Evolutionary conservation across 2,329 filamentous ascomycete genomes (phyloP), one percentile per base, ranked within the genome.

Genomic region (Penicillium sp.): DNA sequence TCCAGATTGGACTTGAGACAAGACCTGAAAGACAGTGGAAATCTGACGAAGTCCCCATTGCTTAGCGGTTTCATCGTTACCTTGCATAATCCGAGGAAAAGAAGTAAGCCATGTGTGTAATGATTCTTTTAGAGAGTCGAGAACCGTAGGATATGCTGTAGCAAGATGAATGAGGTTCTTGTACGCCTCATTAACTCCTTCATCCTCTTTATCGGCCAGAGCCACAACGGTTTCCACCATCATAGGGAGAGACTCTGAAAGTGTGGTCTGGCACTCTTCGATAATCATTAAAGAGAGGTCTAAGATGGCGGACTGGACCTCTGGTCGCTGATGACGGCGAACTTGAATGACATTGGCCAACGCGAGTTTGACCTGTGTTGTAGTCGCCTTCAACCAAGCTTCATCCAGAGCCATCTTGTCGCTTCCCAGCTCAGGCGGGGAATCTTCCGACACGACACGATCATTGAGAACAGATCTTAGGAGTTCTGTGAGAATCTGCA

Each of bases 61-160:
- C 69, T 95, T 96, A 27, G 81, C 78, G n/a, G 80, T 79, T 62
- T 96, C 91, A 64, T 97, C 91, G 61, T 86, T 88, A 8, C 86
- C 84, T 69, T 93, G 90, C 85, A 97, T 92, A 13, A 90, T 74
- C 14, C 91, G 83, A 5, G 93, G 87, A 16, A 99, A 81, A 38
- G 90, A 87, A 2, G 84, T 84, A 23, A 92, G 82, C 91, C 92
- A 97, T 48, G 85, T 86, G 69, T 93, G 89, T 0, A 95, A 79
- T 0, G 84, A 87, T 27, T 80, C 82, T 62, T 90, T 89, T 26
- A 93, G 76, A 2, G 83, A 76, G 19, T 88, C 84, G 3, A 81
- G 75, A 2, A 92, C 78, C 45, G 82, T 76, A 1, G 80, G 74
- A 61, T 91, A 85, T 10, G 86, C 83, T 36, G 75, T 79, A 6